Conservation (phyloP, 106 monocot species). For the Allium sativum region DNA sequence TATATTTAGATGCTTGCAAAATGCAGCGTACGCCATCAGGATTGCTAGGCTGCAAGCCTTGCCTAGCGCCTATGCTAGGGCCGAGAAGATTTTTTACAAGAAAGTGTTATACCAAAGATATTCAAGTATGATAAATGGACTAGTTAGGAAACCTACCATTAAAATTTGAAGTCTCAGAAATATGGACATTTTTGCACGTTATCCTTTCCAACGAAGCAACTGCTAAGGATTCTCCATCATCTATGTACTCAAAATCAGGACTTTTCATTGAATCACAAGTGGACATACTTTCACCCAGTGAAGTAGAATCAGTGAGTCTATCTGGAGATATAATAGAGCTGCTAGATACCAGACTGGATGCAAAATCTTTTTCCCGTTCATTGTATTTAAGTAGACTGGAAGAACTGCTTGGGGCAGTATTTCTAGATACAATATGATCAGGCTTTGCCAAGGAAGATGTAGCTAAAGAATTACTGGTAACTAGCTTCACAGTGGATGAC, state of each 20-base stretch:
- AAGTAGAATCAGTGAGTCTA: constrained; percentile 38
- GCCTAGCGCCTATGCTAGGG: no score
- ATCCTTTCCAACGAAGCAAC: constrained; percentile 59
- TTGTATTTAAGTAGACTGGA: not conserved
- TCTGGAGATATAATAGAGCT: constrained; percentile 24
- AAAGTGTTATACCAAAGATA: no score
- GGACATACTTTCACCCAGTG: constrained; percentile 75
- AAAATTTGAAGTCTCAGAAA: constrained; percentile 38
- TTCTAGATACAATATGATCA: not conserved
- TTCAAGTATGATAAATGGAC: no score
- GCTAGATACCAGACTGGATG: constrained; percentile 37
- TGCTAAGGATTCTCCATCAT: constrained; percentile 53
- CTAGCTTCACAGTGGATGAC: constrained; percentile 21
- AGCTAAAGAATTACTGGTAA: constrained; percentile 12
- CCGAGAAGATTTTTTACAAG: no score
- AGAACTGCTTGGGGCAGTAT: constrained; percentile 1
- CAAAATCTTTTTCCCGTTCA: constrained; percentile 6
- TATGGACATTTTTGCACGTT: constrained; percentile 48
- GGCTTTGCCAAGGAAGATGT: constrained; percentile 15
- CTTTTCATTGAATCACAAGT: constrained; percentile 86
- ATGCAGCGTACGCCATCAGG: no score
- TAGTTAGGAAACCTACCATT: constrained; percentile 18
- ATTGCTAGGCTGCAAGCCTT: no score
- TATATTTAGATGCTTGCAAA: no score
- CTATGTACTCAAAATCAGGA: constrained; percentile 86